Percentiles rank a stretch among this genome's conserved stretches.
These are phyloP conservation scores for Insectozyma bohioensis DNA, from an alignment of 1,139 yeast species.

Conservation along the genomic window DNA sequence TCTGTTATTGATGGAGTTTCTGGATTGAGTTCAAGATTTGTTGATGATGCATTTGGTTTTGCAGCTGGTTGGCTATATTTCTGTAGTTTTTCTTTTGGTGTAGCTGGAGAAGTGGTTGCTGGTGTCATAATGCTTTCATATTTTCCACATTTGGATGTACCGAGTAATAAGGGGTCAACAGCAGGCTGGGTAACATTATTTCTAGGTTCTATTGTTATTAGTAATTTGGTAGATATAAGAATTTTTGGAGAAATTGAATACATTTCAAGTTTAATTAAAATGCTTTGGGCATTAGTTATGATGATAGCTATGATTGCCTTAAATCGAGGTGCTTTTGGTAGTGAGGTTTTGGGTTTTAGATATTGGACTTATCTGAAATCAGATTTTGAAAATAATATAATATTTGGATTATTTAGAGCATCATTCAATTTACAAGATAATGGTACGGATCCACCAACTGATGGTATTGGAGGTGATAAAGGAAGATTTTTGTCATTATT, in stretches of 20 bases:
- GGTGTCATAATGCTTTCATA: slow-evolving; percentile 73
- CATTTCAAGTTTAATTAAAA: slow-evolving; percentile 57
- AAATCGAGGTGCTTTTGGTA: slow-evolving; percentile 47
- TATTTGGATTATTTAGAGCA: slow-evolving; percentile 75
- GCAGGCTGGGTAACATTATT: slow-evolving; percentile 71
- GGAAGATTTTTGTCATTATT: slow-evolving; percentile 68
- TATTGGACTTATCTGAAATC: slow-evolving; percentile 62
- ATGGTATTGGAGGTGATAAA: slow-evolving; percentile 59
- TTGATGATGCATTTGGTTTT: slow-evolving; percentile 84
- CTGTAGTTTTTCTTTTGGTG: slow-evolving; percentile 67
- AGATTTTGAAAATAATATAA: slow-evolving; percentile 45
- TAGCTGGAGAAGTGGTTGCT: slow-evolving; percentile 81
- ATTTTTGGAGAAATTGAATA: slow-evolving; percentile 78
- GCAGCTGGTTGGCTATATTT: slow-evolving; percentile 80
- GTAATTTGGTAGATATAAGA: slow-evolving; percentile 67
- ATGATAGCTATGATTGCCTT: slow-evolving; percentile 65
- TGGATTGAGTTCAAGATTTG: slow-evolving; percentile 73
- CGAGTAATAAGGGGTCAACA: slow-evolving; percentile 45
- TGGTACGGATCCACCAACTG: slow-evolving; percentile 42
- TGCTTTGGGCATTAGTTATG: slow-evolving; percentile 54
- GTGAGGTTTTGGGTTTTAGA: slow-evolving; percentile 53
- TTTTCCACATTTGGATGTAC: slow-evolving; percentile 53
- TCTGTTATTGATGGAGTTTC: slow-evolving; percentile 82
- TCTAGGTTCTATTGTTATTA: slow-evolving; percentile 43
- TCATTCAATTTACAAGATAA: slow-evolving; percentile 57